phyloP scores from a whole-genome alignment of 495 filamentous ascomycete genomes.

The Hypoxylon rickii region DNA sequence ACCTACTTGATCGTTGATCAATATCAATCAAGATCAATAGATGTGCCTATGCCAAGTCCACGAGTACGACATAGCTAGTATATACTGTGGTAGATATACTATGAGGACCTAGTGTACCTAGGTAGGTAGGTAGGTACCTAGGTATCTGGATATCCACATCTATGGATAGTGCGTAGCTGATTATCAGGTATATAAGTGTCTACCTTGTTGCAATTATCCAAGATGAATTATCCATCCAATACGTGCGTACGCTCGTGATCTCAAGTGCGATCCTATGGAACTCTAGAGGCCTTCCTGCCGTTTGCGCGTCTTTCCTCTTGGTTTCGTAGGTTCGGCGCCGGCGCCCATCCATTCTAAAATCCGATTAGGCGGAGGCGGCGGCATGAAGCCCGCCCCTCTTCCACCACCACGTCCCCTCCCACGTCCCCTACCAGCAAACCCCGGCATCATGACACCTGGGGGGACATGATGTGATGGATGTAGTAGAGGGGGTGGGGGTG shows the following conservation, averaged over 20 bases:
- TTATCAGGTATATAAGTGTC: too few relatives aligned
- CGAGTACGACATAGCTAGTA: too few relatives aligned
- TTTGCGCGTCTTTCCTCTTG: constrained; percentile 28
- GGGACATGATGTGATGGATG: background rate
- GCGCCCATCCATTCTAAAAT: constrained; percentile 3
- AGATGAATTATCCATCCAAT: background rate
- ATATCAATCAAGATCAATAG: too few relatives aligned
- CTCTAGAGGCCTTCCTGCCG: constrained; percentile 9
- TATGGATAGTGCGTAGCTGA: too few relatives aligned
- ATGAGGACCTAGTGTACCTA: too few relatives aligned
- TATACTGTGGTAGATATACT: too few relatives aligned
- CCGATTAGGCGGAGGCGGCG: background rate
- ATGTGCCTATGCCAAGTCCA: too few relatives aligned
- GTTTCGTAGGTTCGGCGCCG: constrained; percentile 7
- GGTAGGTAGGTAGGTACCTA: too few relatives aligned
- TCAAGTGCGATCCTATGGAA: background rate
- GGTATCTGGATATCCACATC: too few relatives aligned
- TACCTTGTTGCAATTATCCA: too few relatives aligned
- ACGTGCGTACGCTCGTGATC: background rate
- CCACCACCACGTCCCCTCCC: constrained; percentile 18
- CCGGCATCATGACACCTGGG: background rate
- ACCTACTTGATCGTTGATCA: too few relatives aligned
- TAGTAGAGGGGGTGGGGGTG: constrained; percentile 1
- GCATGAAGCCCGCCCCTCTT: constrained; percentile 2
- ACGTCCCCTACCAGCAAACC: constrained; percentile 3